Evolutionary conservation across 306 rosid species (phyloP).

Genomic region (Alnus rubra): DNA sequence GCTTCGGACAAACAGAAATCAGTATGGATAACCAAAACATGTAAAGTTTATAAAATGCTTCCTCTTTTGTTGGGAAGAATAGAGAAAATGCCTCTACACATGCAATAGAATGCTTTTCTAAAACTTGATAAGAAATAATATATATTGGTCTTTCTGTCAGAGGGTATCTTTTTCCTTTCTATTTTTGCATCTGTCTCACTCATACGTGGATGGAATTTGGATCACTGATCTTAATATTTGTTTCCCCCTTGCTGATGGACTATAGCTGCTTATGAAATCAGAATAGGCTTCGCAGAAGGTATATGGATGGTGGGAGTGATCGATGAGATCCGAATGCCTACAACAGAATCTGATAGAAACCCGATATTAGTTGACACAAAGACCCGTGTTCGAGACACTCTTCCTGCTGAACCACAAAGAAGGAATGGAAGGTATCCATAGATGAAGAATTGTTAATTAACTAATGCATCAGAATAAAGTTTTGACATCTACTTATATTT

Average conservation of each 20-base stretch:
- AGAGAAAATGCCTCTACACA: not conserved
- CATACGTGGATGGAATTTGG: constrained; percentile 13
- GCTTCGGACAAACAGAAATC: not conserved
- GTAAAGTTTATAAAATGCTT: not conserved
- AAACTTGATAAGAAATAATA: not conserved
- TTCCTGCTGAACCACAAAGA: constrained; percentile 86
- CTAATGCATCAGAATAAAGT: constrained; percentile 20
- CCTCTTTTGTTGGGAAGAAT: not conserved
- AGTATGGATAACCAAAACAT: not conserved
- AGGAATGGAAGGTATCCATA: constrained; percentile 78
- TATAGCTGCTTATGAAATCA: constrained; percentile 43
- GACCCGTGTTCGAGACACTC: constrained; percentile 63
- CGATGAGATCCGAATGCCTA: constrained; percentile 77
- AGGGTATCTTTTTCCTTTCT: not conserved
- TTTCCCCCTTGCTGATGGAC: constrained; percentile 22
- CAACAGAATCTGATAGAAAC: constrained; percentile 35
- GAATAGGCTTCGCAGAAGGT: constrained; percentile 63
- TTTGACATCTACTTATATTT: constrained; percentile 8
- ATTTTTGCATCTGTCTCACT: not conserved
- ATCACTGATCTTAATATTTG: constrained; percentile 16
- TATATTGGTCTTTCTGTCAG: not conserved
- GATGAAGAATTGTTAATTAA: not conserved
- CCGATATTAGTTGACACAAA: constrained; percentile 78
- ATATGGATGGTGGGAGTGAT: constrained; percentile 79
- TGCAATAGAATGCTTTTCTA: not conserved